These are phyloP conservation scores for Tarenaya hassleriana DNA, from an alignment of 345 rosid species.

Conservation along the genomic window DNA sequence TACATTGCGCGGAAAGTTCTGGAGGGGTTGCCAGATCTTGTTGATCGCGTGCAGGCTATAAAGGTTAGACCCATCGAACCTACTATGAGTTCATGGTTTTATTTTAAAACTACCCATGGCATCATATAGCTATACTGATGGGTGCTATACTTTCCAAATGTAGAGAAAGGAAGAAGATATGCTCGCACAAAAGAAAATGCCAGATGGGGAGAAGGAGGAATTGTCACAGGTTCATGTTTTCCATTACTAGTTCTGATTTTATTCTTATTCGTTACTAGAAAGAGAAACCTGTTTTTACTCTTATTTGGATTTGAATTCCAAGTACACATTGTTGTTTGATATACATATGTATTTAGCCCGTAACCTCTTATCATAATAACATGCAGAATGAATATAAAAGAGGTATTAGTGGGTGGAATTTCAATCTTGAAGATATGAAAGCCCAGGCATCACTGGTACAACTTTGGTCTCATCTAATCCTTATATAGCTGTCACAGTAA, in stretches of 20 bases:
- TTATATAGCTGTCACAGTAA: slow-evolving; percentile 12
- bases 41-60: slow-evolving; percentile 82
- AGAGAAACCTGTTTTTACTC: too few relatives aligned
- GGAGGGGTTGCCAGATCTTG: slow-evolving; percentile 91
- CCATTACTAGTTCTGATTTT: slow-evolving; percentile 11
- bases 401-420: slow-evolving; percentile 97
- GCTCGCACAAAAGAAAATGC: slow-evolving; percentile 99
- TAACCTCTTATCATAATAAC: slow-evolving; percentile 27
- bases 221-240: slow-evolving; percentile 72
- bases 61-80: slow-evolving; percentile 43
- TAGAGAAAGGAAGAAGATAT: slow-evolving; percentile 96
- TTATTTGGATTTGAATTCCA: not conserved
- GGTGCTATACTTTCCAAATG: slow-evolving; percentile 23
- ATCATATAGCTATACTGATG: slow-evolving; percentile 16
- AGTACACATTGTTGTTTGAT: not conserved
- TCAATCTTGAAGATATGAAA: slow-evolving; percentile 93
- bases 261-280: not conserved
- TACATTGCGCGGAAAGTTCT: slow-evolving; percentile 66
- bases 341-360: slow-evolving; percentile 19
- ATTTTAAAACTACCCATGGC: not conserved
- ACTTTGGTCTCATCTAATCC: slow-evolving; percentile 17
- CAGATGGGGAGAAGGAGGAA: slow-evolving; percentile 89
- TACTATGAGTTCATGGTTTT: slow-evolving; percentile 5
- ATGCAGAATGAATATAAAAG: slow-evolving; percentile 93
- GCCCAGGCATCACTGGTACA: slow-evolving; percentile 97